Base-by-base conservation (phyloP, 768 basidiomycete species). In the Gloeopeniophorella convolvens region DNA sequence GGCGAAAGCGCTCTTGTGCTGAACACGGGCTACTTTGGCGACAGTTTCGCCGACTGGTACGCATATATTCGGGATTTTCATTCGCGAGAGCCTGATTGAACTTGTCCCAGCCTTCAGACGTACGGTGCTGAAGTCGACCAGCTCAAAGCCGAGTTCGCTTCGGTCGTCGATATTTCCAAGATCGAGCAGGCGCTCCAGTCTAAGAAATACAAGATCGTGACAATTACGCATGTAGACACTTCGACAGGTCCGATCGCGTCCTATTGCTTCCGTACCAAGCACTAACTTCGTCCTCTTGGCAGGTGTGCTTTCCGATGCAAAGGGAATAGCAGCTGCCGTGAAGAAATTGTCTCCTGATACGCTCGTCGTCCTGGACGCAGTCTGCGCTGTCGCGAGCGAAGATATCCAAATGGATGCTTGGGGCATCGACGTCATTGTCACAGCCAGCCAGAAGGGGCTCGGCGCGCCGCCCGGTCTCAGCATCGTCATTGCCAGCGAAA, bases 201-300 rank as follows among this genome's bases (percentile, higher is more conserved):
- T 53, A 88, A 88, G 67, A 82, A 80, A 60, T 96, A 89, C 77
- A 95, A 94, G 66, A 60, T 93, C 45, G 68, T 97, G 57, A 91
- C 92, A 5, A 80, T 99, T 62, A 97, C 96, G 1, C 96, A 99
- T 62, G 95, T 96, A 48, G 92, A 96, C 66, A 94, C 90, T 7
- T 92, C 85, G 4, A 90, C 88, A 37, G 82, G 83, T 75, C 43
- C 39, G 68, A 63, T n/a, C 31, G n/a, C 51, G 37, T 42, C 27
- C 11, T 10, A 30, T 23, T 5, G 34, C 21, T 30, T 37, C 23
- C 15, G 34, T 15, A 15, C 21, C 9, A n/a, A n/a, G n/a, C n/a
- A n/a, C 23, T 35, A 13, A 15, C 27, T 26, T 21, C 33, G 12
- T 35, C 34, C 7, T 31, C 45, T 35, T 56, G 15, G 60, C 60